Conservation (phyloP, 768 basidiomycete genomes). For the Phaffia australis region DNA sequence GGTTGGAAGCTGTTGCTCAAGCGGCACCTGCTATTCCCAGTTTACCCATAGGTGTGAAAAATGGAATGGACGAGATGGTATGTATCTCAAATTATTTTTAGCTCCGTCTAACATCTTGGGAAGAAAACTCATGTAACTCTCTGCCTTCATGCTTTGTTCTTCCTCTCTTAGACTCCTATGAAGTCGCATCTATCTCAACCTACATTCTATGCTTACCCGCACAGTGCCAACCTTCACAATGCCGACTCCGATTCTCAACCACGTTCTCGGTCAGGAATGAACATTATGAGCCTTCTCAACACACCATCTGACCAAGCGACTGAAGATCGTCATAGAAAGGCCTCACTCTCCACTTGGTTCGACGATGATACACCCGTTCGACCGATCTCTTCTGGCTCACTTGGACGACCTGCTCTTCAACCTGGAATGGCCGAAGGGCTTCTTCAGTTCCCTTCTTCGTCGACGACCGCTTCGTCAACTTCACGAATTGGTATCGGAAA, state of each 20-base stretch:
- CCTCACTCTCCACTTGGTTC: too few species aligned
- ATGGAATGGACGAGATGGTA: background rate
- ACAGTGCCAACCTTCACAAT: background rate
- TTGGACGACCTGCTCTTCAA: too few species aligned
- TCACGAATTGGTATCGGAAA: too few species aligned
- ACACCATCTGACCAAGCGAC: background rate
- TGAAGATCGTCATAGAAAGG: too few species aligned
- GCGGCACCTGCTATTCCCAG: slow-evolving; percentile 1
- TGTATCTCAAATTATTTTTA: background rate
- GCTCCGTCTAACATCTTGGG: background rate
- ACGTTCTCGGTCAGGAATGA: slow-evolving; percentile 16
- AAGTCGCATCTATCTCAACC: slow-evolving; percentile 2
- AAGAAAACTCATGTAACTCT: background rate
- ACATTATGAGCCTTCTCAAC: slow-evolving; percentile 18
- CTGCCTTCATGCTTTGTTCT: background rate
- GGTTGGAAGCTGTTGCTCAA: slow-evolving; percentile 3
- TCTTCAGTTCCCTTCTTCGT: too few species aligned
- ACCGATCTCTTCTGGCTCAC: too few species aligned
- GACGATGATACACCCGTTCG: too few species aligned
- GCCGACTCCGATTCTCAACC: background rate
- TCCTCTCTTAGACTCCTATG: background rate
- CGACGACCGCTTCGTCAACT: too few species aligned
- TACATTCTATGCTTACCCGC: background rate
- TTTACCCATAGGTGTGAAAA: background rate
- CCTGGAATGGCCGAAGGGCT: too few species aligned